phyloP scores from a whole-genome alignment of 495 filamentous ascomycete species.

The Aspergillus cristatus region DNA sequence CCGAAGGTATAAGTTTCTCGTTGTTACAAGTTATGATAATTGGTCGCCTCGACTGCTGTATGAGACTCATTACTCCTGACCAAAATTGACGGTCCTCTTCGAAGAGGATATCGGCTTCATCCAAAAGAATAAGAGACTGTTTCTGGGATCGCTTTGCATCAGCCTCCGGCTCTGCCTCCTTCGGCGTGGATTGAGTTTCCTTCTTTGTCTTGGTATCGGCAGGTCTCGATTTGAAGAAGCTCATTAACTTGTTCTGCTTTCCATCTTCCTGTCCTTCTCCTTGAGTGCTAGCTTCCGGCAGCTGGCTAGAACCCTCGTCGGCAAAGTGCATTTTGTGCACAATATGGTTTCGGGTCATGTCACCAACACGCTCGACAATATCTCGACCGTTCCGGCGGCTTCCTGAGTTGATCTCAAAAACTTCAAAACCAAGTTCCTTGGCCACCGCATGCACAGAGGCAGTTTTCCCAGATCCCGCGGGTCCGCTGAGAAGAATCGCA shows the following conservation, averaged over 20 bases:
- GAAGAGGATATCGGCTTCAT: constrained; percentile 90
- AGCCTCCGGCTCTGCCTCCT: constrained; percentile 7
- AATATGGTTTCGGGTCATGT: constrained; percentile 93
- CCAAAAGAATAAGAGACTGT: constrained; percentile 88
- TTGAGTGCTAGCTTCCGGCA: constrained; percentile 6
- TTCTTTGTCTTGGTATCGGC: constrained; percentile 12
- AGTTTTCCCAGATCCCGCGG: constrained; percentile 86
- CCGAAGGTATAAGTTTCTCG: constrained; percentile 63
- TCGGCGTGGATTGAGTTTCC: constrained; percentile 12
- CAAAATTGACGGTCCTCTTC: constrained; percentile 96
- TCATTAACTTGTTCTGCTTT: constrained; percentile 66
- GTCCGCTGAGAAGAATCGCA: constrained; percentile 78
- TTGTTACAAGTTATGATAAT: constrained; percentile 94
- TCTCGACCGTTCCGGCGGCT: constrained; percentile 81
- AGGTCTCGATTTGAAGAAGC: constrained; percentile 60
- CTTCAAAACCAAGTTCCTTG: constrained; percentile 85
- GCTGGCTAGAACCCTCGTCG: constrained; percentile 15
- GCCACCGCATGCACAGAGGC: constrained; percentile 91
- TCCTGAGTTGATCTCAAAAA: constrained; percentile 89
- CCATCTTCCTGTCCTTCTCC: constrained; percentile 40
- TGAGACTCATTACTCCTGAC: constrained; percentile 66
- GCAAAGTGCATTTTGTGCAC: constrained; percentile 47
- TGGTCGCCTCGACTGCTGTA: constrained; percentile 76
- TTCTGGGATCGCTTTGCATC: constrained; percentile 58
- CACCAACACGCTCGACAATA: constrained; percentile 81